Evolutionary conservation across 257 asterid genomes (phyloP), one percentile per base, ranked within the genome.

Genomic region (Vinca minor): DNA sequence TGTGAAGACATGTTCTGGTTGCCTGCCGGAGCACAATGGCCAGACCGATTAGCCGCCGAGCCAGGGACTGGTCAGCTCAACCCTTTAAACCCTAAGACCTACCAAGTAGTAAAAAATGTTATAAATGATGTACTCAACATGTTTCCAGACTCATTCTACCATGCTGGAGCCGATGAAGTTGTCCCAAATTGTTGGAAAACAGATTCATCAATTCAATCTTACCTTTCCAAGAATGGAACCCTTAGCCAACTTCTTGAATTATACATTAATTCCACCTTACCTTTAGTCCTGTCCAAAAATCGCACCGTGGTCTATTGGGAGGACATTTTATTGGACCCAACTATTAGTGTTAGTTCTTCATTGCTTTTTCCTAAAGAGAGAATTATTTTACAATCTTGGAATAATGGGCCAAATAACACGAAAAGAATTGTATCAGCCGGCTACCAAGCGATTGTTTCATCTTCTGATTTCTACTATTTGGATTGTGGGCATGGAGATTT

Each of bases 11-110:
- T 69, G 74, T 89, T 89, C 74, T 92, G 98, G 98, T 82, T 76
- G 80, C 96, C 97, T 13, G 85, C 89, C 1, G 95, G 72, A 17
- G 59, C 74, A 26, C 65, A 70, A 1, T 82, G 86, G 88, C 62
- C 83, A 25, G 87, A 82, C 38, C 80, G 87, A 9, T 80, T 80
- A 1, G 98, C 98, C 2, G 82, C 91, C 1, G 98, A 92, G 73
- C 98, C 98, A 3, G 98, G 96, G 47, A 84, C 94, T 0, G 98
- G 98, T 0, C 97, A 89, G 34, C 86, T 92, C 58, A 92, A 92
- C 31, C 98, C 97, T 66, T 76, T 89, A 65, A 74, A 50, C 66
- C 87, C 91, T 18, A 85, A 81, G 36, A 87, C 97, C 66, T 87
- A 87, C 49, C 39, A 84, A 69, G 89, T 92, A 4, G 89, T 74